Conservation (phyloP, 2,329 filamentous ascomycete species). For the Aspergillus candidus region DNA sequence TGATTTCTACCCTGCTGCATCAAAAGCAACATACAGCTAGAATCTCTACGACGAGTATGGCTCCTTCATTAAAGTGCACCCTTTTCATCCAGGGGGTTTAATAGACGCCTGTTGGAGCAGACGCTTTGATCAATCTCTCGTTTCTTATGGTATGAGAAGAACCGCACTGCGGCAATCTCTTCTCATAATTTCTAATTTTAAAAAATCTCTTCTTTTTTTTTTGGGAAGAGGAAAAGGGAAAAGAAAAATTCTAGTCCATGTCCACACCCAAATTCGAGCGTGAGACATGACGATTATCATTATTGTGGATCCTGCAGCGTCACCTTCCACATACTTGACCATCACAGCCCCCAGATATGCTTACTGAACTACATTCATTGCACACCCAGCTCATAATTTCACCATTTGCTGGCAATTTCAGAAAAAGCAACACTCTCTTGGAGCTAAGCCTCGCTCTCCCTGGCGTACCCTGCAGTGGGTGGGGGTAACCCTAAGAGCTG, state of each 20-base stretch:
- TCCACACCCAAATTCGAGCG: neutral
- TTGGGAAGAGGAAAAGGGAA: neutral
- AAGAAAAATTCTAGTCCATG: no score
- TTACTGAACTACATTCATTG: neutral
- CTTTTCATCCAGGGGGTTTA: no score
- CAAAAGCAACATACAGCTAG: no score
- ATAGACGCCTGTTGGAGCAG: no score
- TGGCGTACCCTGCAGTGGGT: constrained; percentile 1
- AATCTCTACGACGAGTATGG: no score
- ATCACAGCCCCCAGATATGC: constrained; percentile 3
- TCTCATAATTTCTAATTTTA: no score
- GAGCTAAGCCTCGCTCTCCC: constrained; percentile 7
- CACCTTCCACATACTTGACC: constrained; percentile 2
- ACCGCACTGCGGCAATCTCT: no score
- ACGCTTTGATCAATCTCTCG: no score
- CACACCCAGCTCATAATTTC: constrained; percentile 5
- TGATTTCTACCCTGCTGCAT: no score
- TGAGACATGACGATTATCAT: neutral
- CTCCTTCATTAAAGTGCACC: no score
- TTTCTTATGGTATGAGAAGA: no score
- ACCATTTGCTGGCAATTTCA: constrained; percentile 3
- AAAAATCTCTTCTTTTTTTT: neutral
- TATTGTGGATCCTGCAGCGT: no score
- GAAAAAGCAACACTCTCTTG: neutral
- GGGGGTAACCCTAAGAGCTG: neutral